Evolutionary conservation across 2,329 filamentous ascomycete species (phyloP).

Genomic region (Stenocarpella maydis): DNA sequence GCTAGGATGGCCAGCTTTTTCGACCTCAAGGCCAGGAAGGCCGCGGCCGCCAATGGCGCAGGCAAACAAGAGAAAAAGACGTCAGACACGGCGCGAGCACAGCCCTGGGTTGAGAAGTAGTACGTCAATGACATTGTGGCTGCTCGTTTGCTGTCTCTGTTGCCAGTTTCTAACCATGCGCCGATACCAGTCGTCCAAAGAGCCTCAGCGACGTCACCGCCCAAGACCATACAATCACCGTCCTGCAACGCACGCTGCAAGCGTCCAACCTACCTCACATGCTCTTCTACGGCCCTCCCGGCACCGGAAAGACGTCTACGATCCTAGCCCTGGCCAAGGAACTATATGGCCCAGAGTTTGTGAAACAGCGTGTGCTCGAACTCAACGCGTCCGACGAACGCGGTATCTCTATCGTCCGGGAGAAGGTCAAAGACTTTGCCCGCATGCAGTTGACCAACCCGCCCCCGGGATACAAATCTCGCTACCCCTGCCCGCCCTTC

Average conservation of each 20-base stretch:
- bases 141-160: background rate
- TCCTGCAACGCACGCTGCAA: slow-evolving; percentile 91
- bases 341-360: slow-evolving; percentile 93
- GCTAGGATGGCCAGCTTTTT: slow-evolving; percentile 88
- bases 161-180: slow-evolving; percentile 37
- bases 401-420: slow-evolving; percentile 94
- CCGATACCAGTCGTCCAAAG: slow-evolving; percentile 78
- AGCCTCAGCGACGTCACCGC: slow-evolving; percentile 93
- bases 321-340: slow-evolving; percentile 97
- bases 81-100: slow-evolving; percentile 71
- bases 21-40: slow-evolving; percentile 90
- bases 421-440: slow-evolving; percentile 98
- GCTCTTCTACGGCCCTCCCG: slow-evolving; percentile 98
- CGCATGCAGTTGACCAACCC: slow-evolving; percentile 91
- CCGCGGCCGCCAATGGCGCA: slow-evolving; percentile 70
- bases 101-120: slow-evolving; percentile 99
- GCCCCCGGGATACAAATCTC: slow-evolving; percentile 69
- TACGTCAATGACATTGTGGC: slow-evolving; percentile 51
- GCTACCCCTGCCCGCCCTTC: slow-evolving; percentile 95
- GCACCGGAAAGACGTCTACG: slow-evolving; percentile 97
- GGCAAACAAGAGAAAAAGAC: slow-evolving; percentile 70
- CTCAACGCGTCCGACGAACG: slow-evolving; percentile 99
- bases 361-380: slow-evolving; percentile 94
- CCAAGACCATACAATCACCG: slow-evolving; percentile 95
- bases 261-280: slow-evolving; percentile 98